Conservation (phyloP, 2,329 filamentous ascomycete genomes). For the Hypoxylon sp. region DNA sequence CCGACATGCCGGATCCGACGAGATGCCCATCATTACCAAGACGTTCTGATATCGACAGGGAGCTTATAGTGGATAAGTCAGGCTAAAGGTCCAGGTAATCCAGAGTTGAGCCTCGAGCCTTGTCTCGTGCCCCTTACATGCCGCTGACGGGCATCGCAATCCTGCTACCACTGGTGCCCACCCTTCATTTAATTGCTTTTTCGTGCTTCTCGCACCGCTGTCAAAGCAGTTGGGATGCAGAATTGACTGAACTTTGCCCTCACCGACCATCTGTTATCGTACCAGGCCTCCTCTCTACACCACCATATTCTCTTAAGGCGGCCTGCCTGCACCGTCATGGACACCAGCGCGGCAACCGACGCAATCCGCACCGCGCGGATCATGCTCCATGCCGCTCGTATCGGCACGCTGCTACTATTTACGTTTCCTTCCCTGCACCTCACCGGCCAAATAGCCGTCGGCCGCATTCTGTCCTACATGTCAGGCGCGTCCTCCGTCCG, state of each 20-base stretch:
- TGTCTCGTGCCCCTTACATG: slow-evolving; percentile 9
- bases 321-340: neutral
- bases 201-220: neutral
- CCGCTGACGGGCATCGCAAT: slow-evolving; percentile 13
- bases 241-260: neutral
- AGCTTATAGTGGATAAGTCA: slow-evolving; percentile 8
- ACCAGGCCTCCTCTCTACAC: neutral
- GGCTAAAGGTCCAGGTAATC: neutral
- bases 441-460: neutral
- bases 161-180: slow-evolving; percentile 5
- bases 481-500: slow-evolving; percentile 4
- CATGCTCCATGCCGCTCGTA: slow-evolving; percentile 1
- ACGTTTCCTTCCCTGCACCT: neutral
- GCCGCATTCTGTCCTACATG: slow-evolving; percentile 1
- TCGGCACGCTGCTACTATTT: slow-evolving; percentile 13
- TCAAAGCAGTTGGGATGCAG: neutral
- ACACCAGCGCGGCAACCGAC: neutral
- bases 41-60: slow-evolving; percentile 25
- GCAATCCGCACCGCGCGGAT: neutral
- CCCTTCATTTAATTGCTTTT: slow-evolving; percentile 13
- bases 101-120: slow-evolving; percentile 30
- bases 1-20: slow-evolving; percentile 30
- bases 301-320: neutral
- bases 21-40: neutral
- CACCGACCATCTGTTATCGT: neutral